phyloP scores from a whole-genome alignment of 1,284 basidiomycete genomes.

The Meira miltonrushii region DNA sequence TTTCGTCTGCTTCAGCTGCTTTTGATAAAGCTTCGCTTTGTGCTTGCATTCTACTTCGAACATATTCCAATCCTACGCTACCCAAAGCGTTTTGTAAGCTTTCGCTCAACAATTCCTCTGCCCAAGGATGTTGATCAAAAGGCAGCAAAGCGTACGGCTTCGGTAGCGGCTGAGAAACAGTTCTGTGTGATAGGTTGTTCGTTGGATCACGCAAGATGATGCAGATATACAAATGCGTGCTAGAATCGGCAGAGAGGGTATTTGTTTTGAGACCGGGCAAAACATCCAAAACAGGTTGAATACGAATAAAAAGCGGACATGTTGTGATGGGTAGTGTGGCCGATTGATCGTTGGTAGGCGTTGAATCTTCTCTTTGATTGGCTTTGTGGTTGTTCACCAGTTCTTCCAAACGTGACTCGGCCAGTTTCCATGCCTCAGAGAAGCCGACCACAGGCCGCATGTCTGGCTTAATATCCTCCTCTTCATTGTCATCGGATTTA shows the following conservation, averaged over 20 bases:
- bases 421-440: conserved; percentile 72
- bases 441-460: conserved; percentile 78
- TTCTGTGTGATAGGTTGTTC: conserved; percentile 41
- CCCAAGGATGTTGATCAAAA: conserved; percentile 47
- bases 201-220: conserved; percentile 43
- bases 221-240: conserved; percentile 35
- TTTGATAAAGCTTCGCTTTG: too few relatives aligned
- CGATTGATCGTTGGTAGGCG: background rate
- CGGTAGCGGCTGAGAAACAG: conserved; percentile 43
- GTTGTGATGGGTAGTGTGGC: conserved; percentile 68
- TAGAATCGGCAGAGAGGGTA: background rate
- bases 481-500: conserved; percentile 13
- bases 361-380: background rate
- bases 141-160: conserved; percentile 35
- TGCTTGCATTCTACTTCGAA: conserved; percentile 1
- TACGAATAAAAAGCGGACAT: conserved; percentile 84
- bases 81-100: conserved; percentile 43
- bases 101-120: conserved; percentile 47
- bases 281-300: conserved; percentile 64
- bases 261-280: conserved; percentile 21
- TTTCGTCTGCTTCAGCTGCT: too few relatives aligned
- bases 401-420: conserved; percentile 59
- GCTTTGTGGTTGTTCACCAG: conserved; percentile 1
- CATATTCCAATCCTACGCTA: conserved; percentile 31
- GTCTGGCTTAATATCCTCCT: conserved; percentile 57